Evolutionary conservation across 352 stramenopile genomes (phyloP), one percentile per base, ranked within the genome.

Genomic region (Poterioochromonas sp.): DNA sequence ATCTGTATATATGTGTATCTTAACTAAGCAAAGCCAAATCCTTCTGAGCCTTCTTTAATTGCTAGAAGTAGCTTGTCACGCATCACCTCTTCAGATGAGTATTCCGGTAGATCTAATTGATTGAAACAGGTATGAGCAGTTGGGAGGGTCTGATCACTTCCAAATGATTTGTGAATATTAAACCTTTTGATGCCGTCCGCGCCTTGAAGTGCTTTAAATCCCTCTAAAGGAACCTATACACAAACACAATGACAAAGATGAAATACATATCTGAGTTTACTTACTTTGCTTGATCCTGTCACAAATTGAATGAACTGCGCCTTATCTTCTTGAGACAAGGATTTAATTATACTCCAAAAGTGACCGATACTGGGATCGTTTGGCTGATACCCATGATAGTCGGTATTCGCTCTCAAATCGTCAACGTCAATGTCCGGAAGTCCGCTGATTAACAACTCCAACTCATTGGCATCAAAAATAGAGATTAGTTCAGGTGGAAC

Each of bases 51-150:
- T 88, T 98, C 94, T 34, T 91, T 94, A 62, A 99, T 98, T 0
- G 94, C 94, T 69, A 96, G 90, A 32, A 98, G 79, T 32, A 98
- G 81, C 80, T 96, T 95, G 80, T 97, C 91, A 82, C 93, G 94
- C 80, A 98, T 85, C 83, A 96, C 94, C 43, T 98, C 93, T 81
- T 98, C 92, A 80, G 84, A 96, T 58, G 92, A 89, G 85, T 99
- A 99, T 73, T 94, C 89, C 26, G 95, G 95, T 29, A 99, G 84
- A 84, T 99, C 95, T 51, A 99, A 84, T 64, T 95, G 90, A 83
- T 98, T 98, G 82, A 99, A 99, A 84, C 95, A 99, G 40, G 95
- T 98, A 85, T 99, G 95, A n/a, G 95, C 93, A 62, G 88, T 92
- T 77, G 93, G 93, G 22, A 97, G 87, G 65, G 92, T 83, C 64